A percentile compares a stretch with the other conserved stretches of the same genome.
phyloP scores from a whole-genome alignment of 495 filamentous ascomycete genomes.

The Penicillium subrubescens region DNA sequence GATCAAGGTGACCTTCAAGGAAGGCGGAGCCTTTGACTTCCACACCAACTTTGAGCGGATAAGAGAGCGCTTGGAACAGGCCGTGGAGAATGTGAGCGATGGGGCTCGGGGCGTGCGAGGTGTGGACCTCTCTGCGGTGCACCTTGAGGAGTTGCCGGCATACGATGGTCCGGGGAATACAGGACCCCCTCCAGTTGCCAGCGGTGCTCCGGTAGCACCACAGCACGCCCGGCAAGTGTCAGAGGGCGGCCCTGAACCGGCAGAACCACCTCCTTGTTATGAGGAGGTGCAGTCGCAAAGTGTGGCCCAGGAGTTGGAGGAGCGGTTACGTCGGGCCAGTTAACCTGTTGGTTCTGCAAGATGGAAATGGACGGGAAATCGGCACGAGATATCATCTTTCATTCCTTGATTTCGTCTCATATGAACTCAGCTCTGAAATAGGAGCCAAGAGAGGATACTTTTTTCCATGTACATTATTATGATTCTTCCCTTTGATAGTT shows the following conservation, averaged over 20 bases:
- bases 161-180: constrained; percentile 55
- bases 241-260: constrained; percentile 46
- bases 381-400: background rate
- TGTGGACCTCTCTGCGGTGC: constrained; percentile 59
- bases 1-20: constrained; percentile 84
- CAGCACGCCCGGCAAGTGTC: constrained; percentile 20
- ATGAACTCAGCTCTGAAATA: background rate
- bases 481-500: constrained; percentile 15
- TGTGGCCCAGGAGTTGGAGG: constrained; percentile 64
- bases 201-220: constrained; percentile 14
- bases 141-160: constrained; percentile 82
- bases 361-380: background rate
- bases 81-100: constrained; percentile 67
- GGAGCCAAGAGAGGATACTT: background rate
- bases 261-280: constrained; percentile 90
- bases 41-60: constrained; percentile 80
- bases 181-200: constrained; percentile 4
- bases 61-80: constrained; percentile 79
- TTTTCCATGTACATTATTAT: constrained; percentile 28
- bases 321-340: constrained; percentile 40
- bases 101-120: constrained; percentile 47
- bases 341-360: constrained; percentile 13
- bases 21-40: constrained; percentile 93
- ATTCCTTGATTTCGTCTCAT: background rate
- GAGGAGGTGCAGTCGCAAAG: constrained; percentile 85